These are phyloP conservation scores for Coemansia pectinata DNA, from an alignment of 192 early-diverging fungal species.

Conservation along the genomic window DNA sequence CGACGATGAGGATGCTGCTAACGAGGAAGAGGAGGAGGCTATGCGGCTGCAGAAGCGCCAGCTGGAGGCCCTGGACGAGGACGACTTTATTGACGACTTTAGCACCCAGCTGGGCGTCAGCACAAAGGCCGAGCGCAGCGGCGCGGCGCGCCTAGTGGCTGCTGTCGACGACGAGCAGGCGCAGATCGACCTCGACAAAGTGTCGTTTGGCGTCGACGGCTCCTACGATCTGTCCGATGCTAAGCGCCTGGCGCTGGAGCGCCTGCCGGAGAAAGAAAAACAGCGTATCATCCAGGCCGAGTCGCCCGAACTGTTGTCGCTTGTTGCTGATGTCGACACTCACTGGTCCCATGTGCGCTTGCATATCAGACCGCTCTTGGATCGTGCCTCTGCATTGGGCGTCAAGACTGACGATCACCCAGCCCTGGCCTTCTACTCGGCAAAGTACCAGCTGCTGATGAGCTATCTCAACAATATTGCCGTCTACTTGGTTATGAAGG, in stretches of 20 bases:
- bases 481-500: conserved; percentile 79
- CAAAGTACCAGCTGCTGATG: conserved; percentile 59
- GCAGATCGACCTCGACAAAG: conserved; percentile 24
- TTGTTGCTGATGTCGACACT: conserved; percentile 57
- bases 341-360: conserved; percentile 40
- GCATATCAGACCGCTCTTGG: conserved; percentile 30
- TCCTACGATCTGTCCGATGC: conserved; percentile 36
- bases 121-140: conserved; percentile 10
- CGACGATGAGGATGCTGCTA: conserved; percentile 62
- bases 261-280: conserved; percentile 63
- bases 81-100: conserved; percentile 82
- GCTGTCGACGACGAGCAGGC: conserved; percentile 28
- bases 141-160: conserved; percentile 25
- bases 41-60: conserved; percentile 80
- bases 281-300: conserved; percentile 68
- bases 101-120: conserved; percentile 55
- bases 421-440: conserved; percentile 50
- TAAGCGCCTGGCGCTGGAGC: conserved; percentile 44
- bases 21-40: conserved; percentile 88
- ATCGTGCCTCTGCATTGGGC: conserved; percentile 25
- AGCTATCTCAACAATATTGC: conserved; percentile 88
- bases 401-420: conserved; percentile 41
- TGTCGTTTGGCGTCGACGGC: conserved; percentile 20
- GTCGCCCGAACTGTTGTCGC: conserved; percentile 71
- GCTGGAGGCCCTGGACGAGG: conserved; percentile 76